These are phyloP conservation scores for Heritiera fomes DNA, from an alignment of 345 rosid genomes.

Conservation along the genomic window DNA sequence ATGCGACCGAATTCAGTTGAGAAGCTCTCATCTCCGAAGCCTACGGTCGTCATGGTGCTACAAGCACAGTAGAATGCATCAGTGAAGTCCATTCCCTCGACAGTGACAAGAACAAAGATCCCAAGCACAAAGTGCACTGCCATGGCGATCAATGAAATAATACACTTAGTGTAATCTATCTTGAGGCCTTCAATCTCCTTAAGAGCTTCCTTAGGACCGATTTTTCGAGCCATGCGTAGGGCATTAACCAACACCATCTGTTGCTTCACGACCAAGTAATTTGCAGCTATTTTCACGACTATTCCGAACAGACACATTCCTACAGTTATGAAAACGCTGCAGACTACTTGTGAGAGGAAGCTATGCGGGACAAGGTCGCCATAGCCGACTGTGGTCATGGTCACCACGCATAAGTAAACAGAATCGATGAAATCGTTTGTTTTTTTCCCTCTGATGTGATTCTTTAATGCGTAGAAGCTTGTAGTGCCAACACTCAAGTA, in stretches of 20 bases:
- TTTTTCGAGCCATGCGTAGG: background rate
- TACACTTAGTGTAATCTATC: background rate
- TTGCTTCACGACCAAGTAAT: constrained; percentile 23
- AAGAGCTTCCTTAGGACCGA: background rate
- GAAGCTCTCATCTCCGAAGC: constrained; percentile 30
- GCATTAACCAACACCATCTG: constrained; percentile 11
- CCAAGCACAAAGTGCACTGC: constrained; percentile 14
- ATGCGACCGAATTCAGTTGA: constrained; percentile 14
- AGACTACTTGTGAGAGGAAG: background rate
- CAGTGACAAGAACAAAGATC: background rate
- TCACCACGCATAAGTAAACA: background rate
- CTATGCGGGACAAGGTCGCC: constrained; percentile 26
- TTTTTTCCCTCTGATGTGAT: constrained; percentile 19
- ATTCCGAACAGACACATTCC: constrained; percentile 25
- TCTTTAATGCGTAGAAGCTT: constrained; percentile 6
- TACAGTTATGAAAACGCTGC: background rate
- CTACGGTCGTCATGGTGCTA: constrained; percentile 24
- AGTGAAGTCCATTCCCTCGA: constrained; percentile 22
- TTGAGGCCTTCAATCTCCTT: constrained; percentile 14
- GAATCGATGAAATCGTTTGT: background rate
- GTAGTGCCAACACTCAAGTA: constrained; percentile 15
- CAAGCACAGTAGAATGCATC: constrained; percentile 21
- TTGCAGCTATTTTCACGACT: constrained; percentile 22
- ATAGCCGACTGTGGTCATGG: constrained; percentile 31
- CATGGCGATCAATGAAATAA: background rate